Percentiles rank a stretch among this genome's conserved stretches.
These are phyloP conservation scores for Cladochytrium replicatum DNA, from an alignment of 192 early-diverging fungal genomes.

Conservation along the genomic window DNA sequence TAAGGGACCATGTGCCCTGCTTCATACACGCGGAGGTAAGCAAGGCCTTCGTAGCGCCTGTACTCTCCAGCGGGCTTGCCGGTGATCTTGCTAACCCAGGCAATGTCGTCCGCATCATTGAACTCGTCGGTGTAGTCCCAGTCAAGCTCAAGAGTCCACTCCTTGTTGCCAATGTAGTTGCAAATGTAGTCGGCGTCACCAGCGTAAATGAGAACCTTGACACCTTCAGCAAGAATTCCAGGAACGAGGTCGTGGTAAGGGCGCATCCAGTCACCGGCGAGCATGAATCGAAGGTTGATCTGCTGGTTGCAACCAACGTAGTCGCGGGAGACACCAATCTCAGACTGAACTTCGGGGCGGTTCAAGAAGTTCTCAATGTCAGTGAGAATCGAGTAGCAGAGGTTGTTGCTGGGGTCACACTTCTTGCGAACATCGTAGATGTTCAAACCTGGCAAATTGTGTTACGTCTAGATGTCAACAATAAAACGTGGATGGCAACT, in stretches of 20 bases:
- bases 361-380: constrained; percentile 78
- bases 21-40: constrained; percentile 77
- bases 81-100: constrained; percentile 57
- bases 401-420: constrained; percentile 65
- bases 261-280: constrained; percentile 84
- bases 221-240: constrained; percentile 61
- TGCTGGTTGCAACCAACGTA: constrained; percentile 78
- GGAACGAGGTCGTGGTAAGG: constrained; percentile 54
- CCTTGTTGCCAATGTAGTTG: constrained; percentile 88
- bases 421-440: constrained; percentile 87
- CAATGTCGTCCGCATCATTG: constrained; percentile 50
- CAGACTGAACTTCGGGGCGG: constrained; percentile 56
- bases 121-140: constrained; percentile 74
- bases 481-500: not conserved
- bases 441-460: constrained; percentile 38
- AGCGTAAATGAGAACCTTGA: constrained; percentile 80
- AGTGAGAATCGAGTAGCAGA: constrained; percentile 70
- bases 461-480: not conserved
- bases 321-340: constrained; percentile 64
- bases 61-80: constrained; percentile 54
- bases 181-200: constrained; percentile 93
- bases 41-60: constrained; percentile 57
- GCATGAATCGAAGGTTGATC: constrained; percentile 66
- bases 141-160: constrained; percentile 72
- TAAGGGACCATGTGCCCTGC: constrained; percentile 77